phyloP scores from a whole-genome alignment of 1,139 yeast species.

The Schizosaccharomyces versatilis region DNA sequence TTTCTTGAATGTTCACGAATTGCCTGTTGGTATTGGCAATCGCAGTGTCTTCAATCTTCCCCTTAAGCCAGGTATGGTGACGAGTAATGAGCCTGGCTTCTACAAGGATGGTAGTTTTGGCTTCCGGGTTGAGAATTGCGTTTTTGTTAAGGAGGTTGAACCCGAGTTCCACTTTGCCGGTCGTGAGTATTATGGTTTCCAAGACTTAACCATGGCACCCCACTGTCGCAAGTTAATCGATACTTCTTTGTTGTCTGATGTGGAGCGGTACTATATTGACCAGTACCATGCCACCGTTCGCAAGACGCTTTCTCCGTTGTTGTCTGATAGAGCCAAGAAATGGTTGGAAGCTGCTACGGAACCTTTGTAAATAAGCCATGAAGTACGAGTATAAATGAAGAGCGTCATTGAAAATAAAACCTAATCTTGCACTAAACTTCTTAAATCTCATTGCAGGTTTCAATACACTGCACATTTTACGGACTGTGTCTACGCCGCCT shows the following conservation, averaged over 20 bases:
- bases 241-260: constrained; percentile 29
- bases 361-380: background rate
- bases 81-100: constrained; percentile 90
- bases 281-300: constrained; percentile 43
- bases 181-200: constrained; percentile 46
- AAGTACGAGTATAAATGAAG: too few relatives aligned
- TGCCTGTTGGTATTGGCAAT: constrained; percentile 81
- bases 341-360: constrained; percentile 6
- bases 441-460: too few relatives aligned
- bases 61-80: constrained; percentile 49
- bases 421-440: too few relatives aligned
- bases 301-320: constrained; percentile 26
- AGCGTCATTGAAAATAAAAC: too few relatives aligned
- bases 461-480: too few relatives aligned
- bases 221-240: constrained; percentile 52
- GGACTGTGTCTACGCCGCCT: too few relatives aligned
- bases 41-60: constrained; percentile 19
- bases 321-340: background rate
- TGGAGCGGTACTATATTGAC: constrained; percentile 50
- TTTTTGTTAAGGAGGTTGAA: constrained; percentile 35
- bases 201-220: constrained; percentile 64
- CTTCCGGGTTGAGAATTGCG: constrained; percentile 68
- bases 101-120: constrained; percentile 88
- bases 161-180: constrained; percentile 26
- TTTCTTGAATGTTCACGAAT: constrained; percentile 83